Evolutionary conservation across 768 basidiomycete genomes (phyloP), one percentile per base, ranked within the genome.

Genomic region (Mycena epipterygia): DNA sequence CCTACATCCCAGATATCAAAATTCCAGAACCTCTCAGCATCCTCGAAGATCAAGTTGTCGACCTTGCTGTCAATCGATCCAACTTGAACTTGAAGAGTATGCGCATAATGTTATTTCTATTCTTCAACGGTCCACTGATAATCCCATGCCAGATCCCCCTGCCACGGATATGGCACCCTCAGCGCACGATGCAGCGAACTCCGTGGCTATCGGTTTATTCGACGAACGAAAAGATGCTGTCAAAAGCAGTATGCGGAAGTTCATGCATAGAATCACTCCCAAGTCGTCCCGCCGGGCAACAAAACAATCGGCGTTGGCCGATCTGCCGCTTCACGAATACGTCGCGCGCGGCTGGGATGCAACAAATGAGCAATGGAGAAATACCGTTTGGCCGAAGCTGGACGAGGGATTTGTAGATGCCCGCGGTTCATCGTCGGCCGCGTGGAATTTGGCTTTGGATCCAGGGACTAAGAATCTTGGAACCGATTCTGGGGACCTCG

Each of bases 1-100:
- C 64, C 3, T 66, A 66, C 30, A 57, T 66, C 21, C 29, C 64
- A 3, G 64, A 66, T 30, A 66, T 66, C 64, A 66, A 51, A 51
- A 49, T 49, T 35, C 0, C 25, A 16, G 64, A 66, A 16, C 48
- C 64, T 35, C 42, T 37, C 19, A 35, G 2, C 55, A 66, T 66
- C 5, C 17, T 32, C 2, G 64, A 66, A 17, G 44, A 66, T 39
- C 3, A 39, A 66, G 56, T n/a, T 29, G 35, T 66, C 8, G 44
- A 41, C 23, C 64, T 58, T 9, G 25, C 14, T 17, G 17, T 46
- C 27, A 37, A 49, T 32, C 2, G 25, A 53, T 30, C 35, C 9
- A 39, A 39, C 8, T 9, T 16, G 9, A 16, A 39, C 37, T 39
- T 16, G 16, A 39, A 39, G 21, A n/a, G 42, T 41, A 17, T 11